Evolutionary conservation across 148 eudicot species (phyloP).

Genomic region (Salicornia ramosissima): DNA sequence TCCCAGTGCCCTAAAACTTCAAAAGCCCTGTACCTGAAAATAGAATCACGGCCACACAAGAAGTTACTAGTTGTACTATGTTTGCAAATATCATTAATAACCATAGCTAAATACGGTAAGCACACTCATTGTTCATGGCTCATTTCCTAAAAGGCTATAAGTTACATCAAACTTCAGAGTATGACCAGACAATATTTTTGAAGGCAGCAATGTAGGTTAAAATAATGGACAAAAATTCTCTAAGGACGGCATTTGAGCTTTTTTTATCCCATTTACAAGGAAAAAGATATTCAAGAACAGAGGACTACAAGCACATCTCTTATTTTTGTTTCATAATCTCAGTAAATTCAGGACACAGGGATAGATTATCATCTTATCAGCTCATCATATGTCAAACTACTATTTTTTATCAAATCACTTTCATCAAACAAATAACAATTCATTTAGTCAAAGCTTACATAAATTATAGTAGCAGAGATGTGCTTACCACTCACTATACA

Average conservation of each 20-base stretch:
- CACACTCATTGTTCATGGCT: not conserved
- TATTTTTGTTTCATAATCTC: not conserved
- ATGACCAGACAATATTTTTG: not conserved
- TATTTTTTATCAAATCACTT: not conserved
- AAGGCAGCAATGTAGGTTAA: not conserved
- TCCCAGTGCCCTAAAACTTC: not conserved
- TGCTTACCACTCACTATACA: conserved; percentile 17
- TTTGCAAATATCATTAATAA: not conserved
- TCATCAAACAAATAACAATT: not conserved
- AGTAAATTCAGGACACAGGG: not conserved
- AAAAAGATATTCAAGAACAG: not conserved
- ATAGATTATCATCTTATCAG: not conserved
- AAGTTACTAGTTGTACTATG: not conserved
- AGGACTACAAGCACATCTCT: not conserved
- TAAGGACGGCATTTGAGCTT: no score
- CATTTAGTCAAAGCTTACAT: not conserved
- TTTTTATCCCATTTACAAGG: not conserved
- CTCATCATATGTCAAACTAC: not conserved
- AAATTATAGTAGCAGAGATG: not conserved
- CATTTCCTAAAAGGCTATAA: not conserved
- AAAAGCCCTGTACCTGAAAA: not conserved
- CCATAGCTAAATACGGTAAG: not conserved
- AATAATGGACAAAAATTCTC: not conserved
- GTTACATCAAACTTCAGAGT: not conserved
- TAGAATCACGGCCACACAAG: not conserved